Evolutionary conservation across 1,284 basidiomycete species (phyloP), one percentile per base, ranked within the genome.

Genomic region (Chalciporus piperatoides): DNA sequence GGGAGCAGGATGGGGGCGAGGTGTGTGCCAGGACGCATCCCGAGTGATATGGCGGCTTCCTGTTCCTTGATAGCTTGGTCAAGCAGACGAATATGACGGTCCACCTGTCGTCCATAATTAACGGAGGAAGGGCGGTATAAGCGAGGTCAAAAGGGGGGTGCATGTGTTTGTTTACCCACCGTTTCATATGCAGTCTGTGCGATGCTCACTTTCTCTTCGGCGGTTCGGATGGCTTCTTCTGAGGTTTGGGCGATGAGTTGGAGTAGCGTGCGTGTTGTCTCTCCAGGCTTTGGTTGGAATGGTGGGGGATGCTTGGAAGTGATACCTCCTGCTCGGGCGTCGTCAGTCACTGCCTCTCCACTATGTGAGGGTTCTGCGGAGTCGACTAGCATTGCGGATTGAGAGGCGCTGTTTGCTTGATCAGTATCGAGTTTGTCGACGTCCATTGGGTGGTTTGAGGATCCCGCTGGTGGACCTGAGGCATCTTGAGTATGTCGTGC

Each of bases 61-160:
- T 87, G 84, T 56, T 89, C 86, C 53, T 79, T 79, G 52, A 90
- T 86, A 23, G 82, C 81, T 58, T 86, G 81, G 53, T 88, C 84
- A 10, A 90, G 68, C 46, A 86, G 73, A n/a, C 82, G 78, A 21
- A 85, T 80, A 59, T 89, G 84, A 41, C 86, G 73, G 52, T 86
- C 83, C 9, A 87, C 76, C 86, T 76, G 43, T 41, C 14, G 15
- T 15, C 37, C 33, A 23, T 23, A 23, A 23, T 23, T 23, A 30
- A 41, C 7, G 24, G 28, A 38, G 36, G 37, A 41, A 40, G 23
- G 46, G 23, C 30, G 41, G 33, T 37, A 35, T 51, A 46, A 56
- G 44, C 10, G 35, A 48, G 12, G 3, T 32, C 14, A 39, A 32
- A 30, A n/a, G 49, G 17, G 7, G 4, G 19, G 37, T 30, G 27